These are phyloP conservation scores for Acacia concinna DNA, from an alignment of 331 rosid genomes.

Conservation along the genomic window DNA sequence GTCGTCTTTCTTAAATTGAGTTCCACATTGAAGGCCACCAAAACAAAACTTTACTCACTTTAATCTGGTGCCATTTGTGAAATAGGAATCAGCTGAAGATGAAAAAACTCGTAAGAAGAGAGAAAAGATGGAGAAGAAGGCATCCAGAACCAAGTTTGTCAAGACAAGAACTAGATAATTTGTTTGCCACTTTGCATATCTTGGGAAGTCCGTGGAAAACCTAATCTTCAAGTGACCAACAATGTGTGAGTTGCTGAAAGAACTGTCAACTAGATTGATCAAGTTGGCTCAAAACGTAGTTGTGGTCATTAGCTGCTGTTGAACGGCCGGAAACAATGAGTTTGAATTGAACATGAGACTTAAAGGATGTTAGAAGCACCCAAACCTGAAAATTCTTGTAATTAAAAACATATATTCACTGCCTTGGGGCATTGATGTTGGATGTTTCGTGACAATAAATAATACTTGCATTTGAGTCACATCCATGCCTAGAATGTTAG, in stretches of 20 bases:
- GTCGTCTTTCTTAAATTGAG: slow-evolving; percentile 4
- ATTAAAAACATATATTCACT: not conserved
- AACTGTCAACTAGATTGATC: not conserved
- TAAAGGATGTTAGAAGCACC: not conserved
- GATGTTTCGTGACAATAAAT: not conserved
- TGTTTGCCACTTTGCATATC: not conserved
- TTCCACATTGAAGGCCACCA: slow-evolving; percentile 16
- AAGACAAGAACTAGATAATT: slow-evolving; percentile 72
- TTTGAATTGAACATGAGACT: not conserved
- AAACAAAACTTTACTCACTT: not conserved
- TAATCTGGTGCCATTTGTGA: slow-evolving; percentile 15
- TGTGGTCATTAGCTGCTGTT: not conserved
- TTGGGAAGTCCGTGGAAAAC: not conserved
- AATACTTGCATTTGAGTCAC: not conserved
- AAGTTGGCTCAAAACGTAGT: not conserved
- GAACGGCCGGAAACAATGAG: not conserved
- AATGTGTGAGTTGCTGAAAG: not conserved
- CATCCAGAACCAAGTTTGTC: slow-evolving; percentile 73
- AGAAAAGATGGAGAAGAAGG: slow-evolving; percentile 95
- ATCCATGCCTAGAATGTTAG: not conserved
- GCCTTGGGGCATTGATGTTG: not conserved
- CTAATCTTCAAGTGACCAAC: not conserved
- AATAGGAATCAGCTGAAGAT: slow-evolving; percentile 76
- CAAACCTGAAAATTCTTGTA: not conserved
- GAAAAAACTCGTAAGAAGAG: slow-evolving; percentile 92